phyloP scores from a whole-genome alignment of 1,284 basidiomycete species.

The Ceratobasidium sp. region DNA sequence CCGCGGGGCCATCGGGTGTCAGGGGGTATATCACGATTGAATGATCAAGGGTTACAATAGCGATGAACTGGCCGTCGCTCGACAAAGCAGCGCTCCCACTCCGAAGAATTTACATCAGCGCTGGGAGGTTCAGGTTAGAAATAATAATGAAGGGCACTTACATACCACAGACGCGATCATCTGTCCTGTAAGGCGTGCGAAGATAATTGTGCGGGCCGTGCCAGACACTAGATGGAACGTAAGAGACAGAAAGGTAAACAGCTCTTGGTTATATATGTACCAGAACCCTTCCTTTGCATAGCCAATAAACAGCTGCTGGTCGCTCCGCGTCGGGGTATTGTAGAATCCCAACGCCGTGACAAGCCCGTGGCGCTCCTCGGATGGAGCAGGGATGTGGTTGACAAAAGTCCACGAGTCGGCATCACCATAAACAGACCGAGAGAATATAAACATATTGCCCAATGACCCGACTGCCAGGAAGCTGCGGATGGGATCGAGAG shows the following conservation, averaged over 20 bases:
- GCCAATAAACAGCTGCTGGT: neutral
- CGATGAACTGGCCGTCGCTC: neutral
- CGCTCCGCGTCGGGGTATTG: neutral
- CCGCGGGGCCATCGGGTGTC: neutral
- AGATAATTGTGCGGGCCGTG: neutral
- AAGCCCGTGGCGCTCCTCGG: neutral
- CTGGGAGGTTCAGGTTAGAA: neutral
- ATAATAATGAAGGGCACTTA: neutral
- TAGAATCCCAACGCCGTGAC: neutral
- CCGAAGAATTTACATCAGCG: too few relatives aligned
- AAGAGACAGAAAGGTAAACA: neutral
- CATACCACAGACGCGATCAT: neutral
- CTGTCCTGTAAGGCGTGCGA: neutral
- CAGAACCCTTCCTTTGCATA: neutral
- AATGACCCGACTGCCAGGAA: neutral
- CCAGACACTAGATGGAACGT: neutral
- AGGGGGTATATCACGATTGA: neutral
- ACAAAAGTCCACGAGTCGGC: neutral
- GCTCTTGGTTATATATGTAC: neutral
- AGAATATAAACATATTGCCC: neutral
- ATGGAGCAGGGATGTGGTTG: neutral
- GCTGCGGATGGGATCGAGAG: conserved; percentile 1
- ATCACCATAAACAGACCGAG: neutral
- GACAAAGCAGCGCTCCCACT: neutral
- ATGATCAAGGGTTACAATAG: conserved; percentile 4